These are phyloP conservation scores for Chaetomium cochliodes DNA, from an alignment of 495 filamentous ascomycete genomes.

Conservation along the genomic window DNA sequence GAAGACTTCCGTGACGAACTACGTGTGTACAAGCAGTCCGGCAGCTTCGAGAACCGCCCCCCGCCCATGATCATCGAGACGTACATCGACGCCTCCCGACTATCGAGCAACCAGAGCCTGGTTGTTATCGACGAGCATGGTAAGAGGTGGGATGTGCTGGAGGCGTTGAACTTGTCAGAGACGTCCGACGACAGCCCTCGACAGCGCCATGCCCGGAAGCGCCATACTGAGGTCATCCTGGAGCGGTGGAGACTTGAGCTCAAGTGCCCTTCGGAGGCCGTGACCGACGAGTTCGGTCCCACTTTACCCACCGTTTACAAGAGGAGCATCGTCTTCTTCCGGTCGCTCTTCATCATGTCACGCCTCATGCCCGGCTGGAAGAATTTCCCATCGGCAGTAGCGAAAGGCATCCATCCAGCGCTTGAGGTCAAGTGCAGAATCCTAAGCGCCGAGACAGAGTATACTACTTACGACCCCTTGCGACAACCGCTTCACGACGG, in stretches of 20 bases:
- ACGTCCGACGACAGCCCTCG: conserved; percentile 53
- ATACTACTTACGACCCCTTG: conserved; percentile 61
- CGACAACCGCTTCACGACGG: conserved; percentile 69
- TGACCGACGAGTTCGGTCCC: conserved; percentile 61
- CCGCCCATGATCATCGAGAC: conserved; percentile 88
- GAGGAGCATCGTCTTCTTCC: conserved; percentile 89
- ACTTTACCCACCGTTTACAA: conserved; percentile 90
- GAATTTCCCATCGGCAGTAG: conserved; percentile 67
- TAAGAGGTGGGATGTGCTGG: conserved; percentile 87
- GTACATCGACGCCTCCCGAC: conserved; percentile 75
- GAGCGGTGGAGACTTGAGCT: conserved; percentile 89
- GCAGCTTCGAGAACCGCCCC: conserved; percentile 72
- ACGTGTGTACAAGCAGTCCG: conserved; percentile 71
- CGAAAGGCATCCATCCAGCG: conserved; percentile 61
- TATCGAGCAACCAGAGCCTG: conserved; percentile 82
- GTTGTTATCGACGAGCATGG: conserved; percentile 85
- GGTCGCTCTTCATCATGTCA: conserved; percentile 82
- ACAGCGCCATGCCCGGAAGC: conserved; percentile 34
- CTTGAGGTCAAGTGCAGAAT: conserved; percentile 81
- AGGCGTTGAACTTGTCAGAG: conserved; percentile 68
- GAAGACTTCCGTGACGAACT: conserved; percentile 80
- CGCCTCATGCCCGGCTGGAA: conserved; percentile 87
- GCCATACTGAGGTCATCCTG: conserved; percentile 68
- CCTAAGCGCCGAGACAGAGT: conserved; percentile 53
- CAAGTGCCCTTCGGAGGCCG: conserved; percentile 52